Evolutionary conservation across 1,284 basidiomycete species (phyloP), one percentile per base, ranked within the genome.

Genomic region (Sphagnurus paluster): DNA sequence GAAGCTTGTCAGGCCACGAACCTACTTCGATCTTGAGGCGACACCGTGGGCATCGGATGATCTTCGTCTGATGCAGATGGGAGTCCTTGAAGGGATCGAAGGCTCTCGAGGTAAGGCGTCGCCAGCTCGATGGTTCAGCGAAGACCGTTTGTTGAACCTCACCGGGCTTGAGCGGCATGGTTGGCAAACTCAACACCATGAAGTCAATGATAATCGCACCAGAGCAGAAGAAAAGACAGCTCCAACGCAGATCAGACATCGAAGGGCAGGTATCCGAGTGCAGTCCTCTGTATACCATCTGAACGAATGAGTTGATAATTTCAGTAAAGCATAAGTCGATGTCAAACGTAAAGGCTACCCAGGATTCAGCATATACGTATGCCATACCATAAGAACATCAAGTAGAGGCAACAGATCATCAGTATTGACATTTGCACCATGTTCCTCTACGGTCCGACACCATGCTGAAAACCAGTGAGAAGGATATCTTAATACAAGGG

Each of bases 201-300:
- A 30, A 20, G n/a, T 8, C n/a, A n/a, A n/a, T n/a, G 4, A 6
- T 9, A 26, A 20, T 21, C 19, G 35, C 23, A n/a, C n/a, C n/a
- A 45, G 29, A 21, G 33, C 23, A 20, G 5, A 4, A 30, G 57
- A 37, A 35, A 67, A 54, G 10, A 45, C 43, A 2, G 48, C 46
- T n/a, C 57, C 52, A 5, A 66, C 50, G 1, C 39, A 39, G 7
- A 53, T 45, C 21, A 73, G 49, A 5, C 39, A 39, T 19, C 49
- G 44, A 23, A 68, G 50, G 1, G 42, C 39, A 5, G 53, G 42
- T 14, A 71, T 28, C 1, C 72, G 63, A 25, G 48, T 33, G 29
- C 60, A 61, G 44, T 75, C 74, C 53, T 74, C 73, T 4, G 62
- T 58, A 46, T 70, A 74, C 65, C 67, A 71, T 6, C 72, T 75